Evolutionary conservation across 805 yeast genomes (phyloP).

Genomic region (Jamesozyma gamospora): DNA sequence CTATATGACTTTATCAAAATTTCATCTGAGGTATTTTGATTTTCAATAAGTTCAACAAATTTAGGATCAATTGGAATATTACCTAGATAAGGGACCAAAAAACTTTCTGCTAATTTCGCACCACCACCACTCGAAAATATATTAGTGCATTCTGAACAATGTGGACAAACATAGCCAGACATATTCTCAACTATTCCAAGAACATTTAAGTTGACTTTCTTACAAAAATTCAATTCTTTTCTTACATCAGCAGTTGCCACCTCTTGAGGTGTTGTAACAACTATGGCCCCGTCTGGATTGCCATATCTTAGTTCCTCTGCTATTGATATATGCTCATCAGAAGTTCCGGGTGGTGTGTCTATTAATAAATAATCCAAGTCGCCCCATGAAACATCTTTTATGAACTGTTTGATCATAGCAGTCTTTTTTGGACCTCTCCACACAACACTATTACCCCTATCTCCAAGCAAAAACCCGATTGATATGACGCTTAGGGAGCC

Average conservation of each 20-base stretch:
- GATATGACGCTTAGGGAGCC: constrained; percentile 64
- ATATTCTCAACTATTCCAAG: constrained; percentile 90
- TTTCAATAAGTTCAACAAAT: constrained; percentile 82
- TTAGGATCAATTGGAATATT: constrained; percentile 88
- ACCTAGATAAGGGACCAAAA: constrained; percentile 64
- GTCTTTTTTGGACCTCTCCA: constrained; percentile 99
- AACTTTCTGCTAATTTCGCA: constrained; percentile 48
- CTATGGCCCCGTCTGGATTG: constrained; percentile 80
- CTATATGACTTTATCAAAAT: constrained; percentile 32
- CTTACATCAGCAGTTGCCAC: constrained; percentile 91
- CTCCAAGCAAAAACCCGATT: constrained; percentile 73
- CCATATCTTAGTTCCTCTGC: constrained; percentile 77
- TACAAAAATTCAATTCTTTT: constrained; percentile 87
- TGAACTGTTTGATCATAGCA: constrained; percentile 91
- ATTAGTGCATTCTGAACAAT: constrained; percentile 84
- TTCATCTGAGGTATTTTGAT: constrained; percentile 26
- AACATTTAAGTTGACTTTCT: constrained; percentile 67
- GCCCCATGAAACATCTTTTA: constrained; percentile 89
- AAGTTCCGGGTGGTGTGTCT: constrained; percentile 98
- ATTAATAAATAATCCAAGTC: constrained; percentile 62
- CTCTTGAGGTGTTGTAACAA: constrained; percentile 93
- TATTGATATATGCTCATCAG: constrained; percentile 94
- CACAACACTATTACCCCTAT: constrained; percentile 83
- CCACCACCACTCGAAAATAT: constrained; percentile 96
- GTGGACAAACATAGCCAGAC: constrained; percentile 95